A percentile compares a stretch with the other conserved stretches of the same genome.
Evolutionary conservation across 1,139 yeast species (phyloP).

Genomic region (Candida mesenterica): DNA sequence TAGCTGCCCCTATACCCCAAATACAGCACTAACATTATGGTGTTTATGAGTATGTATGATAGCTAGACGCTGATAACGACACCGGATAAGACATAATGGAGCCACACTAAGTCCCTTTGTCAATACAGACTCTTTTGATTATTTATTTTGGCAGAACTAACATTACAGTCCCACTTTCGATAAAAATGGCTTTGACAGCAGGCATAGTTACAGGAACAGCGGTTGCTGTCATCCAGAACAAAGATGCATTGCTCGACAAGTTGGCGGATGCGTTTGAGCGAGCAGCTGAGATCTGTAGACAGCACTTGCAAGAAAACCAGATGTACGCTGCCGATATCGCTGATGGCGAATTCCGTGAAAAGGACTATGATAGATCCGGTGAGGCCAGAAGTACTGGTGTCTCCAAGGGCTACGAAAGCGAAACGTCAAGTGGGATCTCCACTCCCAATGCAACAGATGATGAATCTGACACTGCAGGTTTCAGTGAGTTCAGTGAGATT

Average conservation of each 20-base stretch:
- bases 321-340: slow-evolving; percentile 29
- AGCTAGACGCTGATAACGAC: no score
- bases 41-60: slow-evolving; percentile 17
- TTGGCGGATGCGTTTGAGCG: slow-evolving; percentile 33
- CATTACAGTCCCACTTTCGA: slow-evolving; percentile 35
- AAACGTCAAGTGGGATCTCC: slow-evolving; percentile 10
- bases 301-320: slow-evolving; percentile 24
- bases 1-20: not conserved
- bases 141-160: no score
- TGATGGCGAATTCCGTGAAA: slow-evolving; percentile 22
- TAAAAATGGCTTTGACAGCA: slow-evolving; percentile 37
- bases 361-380: slow-evolving; percentile 4
- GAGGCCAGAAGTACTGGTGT: slow-evolving; percentile 1
- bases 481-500: slow-evolving; percentile 8
- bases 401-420: slow-evolving; percentile 4
- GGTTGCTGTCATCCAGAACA: slow-evolving; percentile 34
- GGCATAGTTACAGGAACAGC: slow-evolving; percentile 44
- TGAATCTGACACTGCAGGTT: slow-evolving; percentile 6
- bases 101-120: no score
- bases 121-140: no score
- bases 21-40: slow-evolving; percentile 9
- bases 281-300: slow-evolving; percentile 37
- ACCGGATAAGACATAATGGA: no score
- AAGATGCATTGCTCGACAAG: slow-evolving; percentile 31
- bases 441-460: slow-evolving; percentile 13